Conservation (phyloP, 2,329 filamentous ascomycete species). For the Leptographium wingfieldii region DNA sequence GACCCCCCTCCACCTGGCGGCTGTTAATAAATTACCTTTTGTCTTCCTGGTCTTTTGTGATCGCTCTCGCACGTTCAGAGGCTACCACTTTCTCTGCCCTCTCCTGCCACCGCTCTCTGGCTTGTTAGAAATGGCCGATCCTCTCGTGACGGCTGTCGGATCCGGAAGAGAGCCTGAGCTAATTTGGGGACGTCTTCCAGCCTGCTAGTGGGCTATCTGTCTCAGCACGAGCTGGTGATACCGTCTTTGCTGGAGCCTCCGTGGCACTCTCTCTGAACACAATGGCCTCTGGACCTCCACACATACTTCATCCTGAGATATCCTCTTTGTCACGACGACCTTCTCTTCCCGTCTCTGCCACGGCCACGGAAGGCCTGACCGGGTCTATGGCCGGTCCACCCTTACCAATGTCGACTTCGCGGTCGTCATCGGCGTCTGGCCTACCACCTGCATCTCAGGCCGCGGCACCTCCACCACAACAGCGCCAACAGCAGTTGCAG, state of each 20-base stretch:
- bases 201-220: background rate
- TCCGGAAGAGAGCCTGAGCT: background rate
- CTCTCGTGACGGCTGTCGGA: background rate
- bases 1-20: background rate
- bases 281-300: background rate
- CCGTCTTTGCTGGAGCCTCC: background rate
- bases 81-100: background rate
- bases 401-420: background rate
- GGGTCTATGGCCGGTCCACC: background rate
- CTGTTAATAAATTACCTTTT: background rate
- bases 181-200: background rate
- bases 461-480: background rate
- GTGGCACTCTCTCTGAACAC: background rate
- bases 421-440: background rate
- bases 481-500: background rate
- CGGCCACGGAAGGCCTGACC: background rate
- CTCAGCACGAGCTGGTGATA: background rate
- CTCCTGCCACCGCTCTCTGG: background rate
- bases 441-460: constrained; percentile 3
- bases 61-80: background rate
- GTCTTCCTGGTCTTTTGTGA: background rate
- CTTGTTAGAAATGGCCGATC: background rate
- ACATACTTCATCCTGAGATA: background rate
- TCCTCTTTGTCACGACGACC: background rate
- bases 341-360: background rate